Evolutionary conservation across 768 basidiomycete genomes (phyloP), one percentile per base, ranked within the genome.

Genomic region (Russula virescens): DNA sequence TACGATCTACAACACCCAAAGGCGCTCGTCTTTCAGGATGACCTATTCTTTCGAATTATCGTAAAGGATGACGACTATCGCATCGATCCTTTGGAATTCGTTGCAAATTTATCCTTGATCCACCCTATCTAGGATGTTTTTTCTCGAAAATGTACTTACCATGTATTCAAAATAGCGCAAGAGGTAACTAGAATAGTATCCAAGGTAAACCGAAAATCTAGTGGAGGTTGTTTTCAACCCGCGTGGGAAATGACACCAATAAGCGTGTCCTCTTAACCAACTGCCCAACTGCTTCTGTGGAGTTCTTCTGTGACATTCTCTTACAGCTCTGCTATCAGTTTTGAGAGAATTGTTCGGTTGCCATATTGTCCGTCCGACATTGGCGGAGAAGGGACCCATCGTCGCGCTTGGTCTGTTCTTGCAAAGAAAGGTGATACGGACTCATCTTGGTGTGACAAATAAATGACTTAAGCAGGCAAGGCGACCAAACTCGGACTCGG

Each of bases 31-130:
- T 64, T 64, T 34, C 46, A 55, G 25, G 58, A 64, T 34, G 50
- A 56, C 14, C 16, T 21, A 34, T 16, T 63, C 26, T 49, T 59
- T 43, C 57, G 34, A 9, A 5, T 63, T 18, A 46, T 55, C 40
- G 3, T 40, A 19, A 52, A 23, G 19, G 2, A 25, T 38, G 62
- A 63, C 16, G 18, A 63, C 47, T 63, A 63, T 50, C 62, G 62
- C 42, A 4, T 19, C 25, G 2, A 23, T n/a, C 47, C 62, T 43
- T 40, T 63, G 51, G 11, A 59, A 7, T 63, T 60, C 28, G 53
- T 49, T 14, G 31, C 52, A 26, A 63, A 63, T 35, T 38, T 63
- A 21, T 63, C 62, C 9, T 48, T 63, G 56, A 23, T 59, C 28
- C 47, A 60, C 53, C 62, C 62, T 11, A 63, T 63, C 46, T 63